Evolutionary conservation across 768 basidiomycete genomes (phyloP), one percentile per base, ranked within the genome.

Genomic region (Tylopilus rubrobrunneus): DNA sequence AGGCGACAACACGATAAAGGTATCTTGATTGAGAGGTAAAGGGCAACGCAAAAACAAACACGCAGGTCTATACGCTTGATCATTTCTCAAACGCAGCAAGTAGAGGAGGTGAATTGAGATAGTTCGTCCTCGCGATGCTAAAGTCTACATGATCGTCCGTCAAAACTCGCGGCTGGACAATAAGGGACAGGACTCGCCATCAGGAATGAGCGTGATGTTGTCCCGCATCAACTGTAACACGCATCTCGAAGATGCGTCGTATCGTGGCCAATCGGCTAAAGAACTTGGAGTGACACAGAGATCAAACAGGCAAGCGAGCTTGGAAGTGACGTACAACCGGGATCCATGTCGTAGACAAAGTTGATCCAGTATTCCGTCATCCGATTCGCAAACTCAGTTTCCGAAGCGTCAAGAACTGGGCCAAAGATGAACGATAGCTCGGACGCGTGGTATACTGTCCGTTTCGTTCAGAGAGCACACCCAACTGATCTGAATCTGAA

Each of bases 301-400:
- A 2, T 25, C 25, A 25, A 25, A 25, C 25, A 5, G 5, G 25
- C 25, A 31, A 31, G 31, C 31, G 31, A 11, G 31, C 7, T 9
- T 15, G 34, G 14, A 63, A 10, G 45, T n/a, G 7, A 67, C 76
- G 25, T 54, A 83, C 83, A 45, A 36, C 83, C 82, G 5, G 82
- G 84, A 53, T 76, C 73, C 48, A 84, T 70, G 56, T 84, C 79
- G 57, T 76, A 83, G 70, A 57, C 85, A 15, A 34, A 85, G 49
- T 75, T 78, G 68, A 84, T 73, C 58, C 79, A 84, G 49, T 80
- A 81, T 56, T 78, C 78, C 2, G 74, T 70, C 68, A 78, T 71
- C 50, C 72, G 71, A 31, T 75, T 74, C 1, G 83, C 72, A 37
- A 85, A 80, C 0, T 67, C 71, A 9, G 51, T 64, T 57, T 29